Evolutionary conservation across 441 rosid species (phyloP).

Genomic region (Corymbia citriodora): DNA sequence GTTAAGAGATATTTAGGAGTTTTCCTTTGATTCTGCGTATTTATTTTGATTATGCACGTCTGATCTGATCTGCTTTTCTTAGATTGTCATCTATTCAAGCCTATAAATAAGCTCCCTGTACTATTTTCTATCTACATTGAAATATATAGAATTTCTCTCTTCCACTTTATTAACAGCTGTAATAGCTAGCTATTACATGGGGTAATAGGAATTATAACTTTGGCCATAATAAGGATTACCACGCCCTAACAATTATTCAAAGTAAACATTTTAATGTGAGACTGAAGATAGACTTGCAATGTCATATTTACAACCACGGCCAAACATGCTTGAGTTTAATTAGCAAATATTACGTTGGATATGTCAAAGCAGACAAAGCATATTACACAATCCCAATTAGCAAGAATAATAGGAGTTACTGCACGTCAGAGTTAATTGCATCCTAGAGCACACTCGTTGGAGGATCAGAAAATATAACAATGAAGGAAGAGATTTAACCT

Average conservation of each 20-base stretch:
- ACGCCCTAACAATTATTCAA: background rate
- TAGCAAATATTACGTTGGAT: background rate
- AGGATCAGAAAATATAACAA: background rate
- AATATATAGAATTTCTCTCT: background rate
- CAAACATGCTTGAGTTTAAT: background rate
- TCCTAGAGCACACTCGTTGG: background rate
- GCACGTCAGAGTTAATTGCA: background rate
- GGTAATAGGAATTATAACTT: background rate
- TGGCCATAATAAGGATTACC: background rate
- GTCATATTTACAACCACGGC: background rate
- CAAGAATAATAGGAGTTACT: background rate
- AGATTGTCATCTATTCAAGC: background rate
- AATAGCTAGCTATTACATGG: background rate
- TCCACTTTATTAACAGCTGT: background rate
- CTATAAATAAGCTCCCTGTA: background rate
- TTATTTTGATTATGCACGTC: background rate
- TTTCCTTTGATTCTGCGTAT: background rate
- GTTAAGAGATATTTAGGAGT: background rate
- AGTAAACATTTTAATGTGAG: background rate
- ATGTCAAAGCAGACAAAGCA: background rate
- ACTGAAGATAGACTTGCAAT: background rate
- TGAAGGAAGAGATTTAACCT: constrained; percentile 45
- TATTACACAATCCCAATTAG: background rate
- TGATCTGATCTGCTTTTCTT: background rate
- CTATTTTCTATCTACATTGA: background rate